Percentiles rank a stretch among this genome's conserved stretches.
Evolutionary conservation across 2,329 filamentous ascomycete genomes (phyloP).

Genomic region (Aspergillus niger): DNA sequence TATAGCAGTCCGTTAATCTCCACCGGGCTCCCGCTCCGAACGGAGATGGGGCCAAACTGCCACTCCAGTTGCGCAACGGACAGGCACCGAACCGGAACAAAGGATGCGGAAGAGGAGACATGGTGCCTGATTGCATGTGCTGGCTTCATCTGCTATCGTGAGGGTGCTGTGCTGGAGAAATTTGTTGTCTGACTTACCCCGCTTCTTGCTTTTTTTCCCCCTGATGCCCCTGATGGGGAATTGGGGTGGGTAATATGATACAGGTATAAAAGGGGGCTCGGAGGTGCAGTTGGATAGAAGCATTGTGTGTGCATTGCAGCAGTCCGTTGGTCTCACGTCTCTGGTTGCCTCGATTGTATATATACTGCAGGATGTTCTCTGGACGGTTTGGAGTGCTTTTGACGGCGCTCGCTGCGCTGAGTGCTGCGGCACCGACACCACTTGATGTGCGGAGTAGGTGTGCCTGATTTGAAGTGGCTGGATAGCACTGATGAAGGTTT

Average conservation of each 20-base stretch:
- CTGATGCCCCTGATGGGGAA: background rate
- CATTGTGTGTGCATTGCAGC: background rate
- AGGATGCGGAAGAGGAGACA: background rate
- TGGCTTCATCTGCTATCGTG: background rate
- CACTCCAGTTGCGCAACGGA: too few relatives aligned
- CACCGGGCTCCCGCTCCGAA: background rate
- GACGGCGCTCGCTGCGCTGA: constrained; percentile 10
- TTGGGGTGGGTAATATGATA: background rate
- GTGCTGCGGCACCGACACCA: constrained; percentile 12
- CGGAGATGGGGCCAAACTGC: background rate
- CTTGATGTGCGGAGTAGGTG: constrained; percentile 27
- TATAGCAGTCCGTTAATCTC: background rate
- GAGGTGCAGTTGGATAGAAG: background rate
- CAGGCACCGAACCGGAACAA: background rate
- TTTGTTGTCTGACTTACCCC: background rate
- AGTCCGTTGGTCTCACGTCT: background rate
- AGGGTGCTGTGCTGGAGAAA: background rate
- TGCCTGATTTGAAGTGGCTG: background rate
- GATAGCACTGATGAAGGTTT: background rate
- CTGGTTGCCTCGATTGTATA: background rate
- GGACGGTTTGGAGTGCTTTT: constrained; percentile 7
- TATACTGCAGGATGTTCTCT: constrained; percentile 13
- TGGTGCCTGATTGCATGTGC: background rate
- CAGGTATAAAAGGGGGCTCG: background rate
- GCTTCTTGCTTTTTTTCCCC: background rate